Conservation (phyloP, 805 yeast genomes). For the Cyberlindnera japonica region DNA sequence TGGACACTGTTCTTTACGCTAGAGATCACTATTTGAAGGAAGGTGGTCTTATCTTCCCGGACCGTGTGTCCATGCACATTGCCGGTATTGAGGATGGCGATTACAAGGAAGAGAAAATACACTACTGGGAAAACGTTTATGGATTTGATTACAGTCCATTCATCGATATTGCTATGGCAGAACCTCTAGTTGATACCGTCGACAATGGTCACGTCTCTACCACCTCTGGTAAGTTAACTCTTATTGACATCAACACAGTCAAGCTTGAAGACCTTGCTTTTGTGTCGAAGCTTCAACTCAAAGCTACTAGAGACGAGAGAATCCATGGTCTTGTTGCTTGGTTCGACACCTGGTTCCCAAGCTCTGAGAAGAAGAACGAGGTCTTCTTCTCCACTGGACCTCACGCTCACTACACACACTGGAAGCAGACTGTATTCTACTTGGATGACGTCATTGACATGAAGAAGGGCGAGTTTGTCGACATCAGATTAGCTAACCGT, state of each 20-base stretch:
- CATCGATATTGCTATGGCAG: constrained; percentile 78
- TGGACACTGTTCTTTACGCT: constrained; percentile 92
- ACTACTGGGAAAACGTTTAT: constrained; percentile 94
- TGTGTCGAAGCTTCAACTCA: constrained; percentile 61
- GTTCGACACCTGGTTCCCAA: constrained; percentile 92
- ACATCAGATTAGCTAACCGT: constrained; percentile 66
- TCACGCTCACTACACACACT: constrained; percentile 89
- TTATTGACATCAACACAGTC: constrained; percentile 87
- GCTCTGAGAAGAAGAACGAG: constrained; percentile 43
- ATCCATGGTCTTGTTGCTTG: constrained; percentile 90
- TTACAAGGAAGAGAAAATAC: constrained; percentile 86
- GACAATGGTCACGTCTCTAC: constrained; percentile 74
- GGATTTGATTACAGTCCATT: constrained; percentile 96
- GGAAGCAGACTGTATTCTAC: constrained; percentile 98
- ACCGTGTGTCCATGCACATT: constrained; percentile 81
- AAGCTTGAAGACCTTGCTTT: constrained; percentile 79
- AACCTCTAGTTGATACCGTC: constrained; percentile 96
- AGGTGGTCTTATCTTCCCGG: constrained; percentile 93
- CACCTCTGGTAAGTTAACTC: constrained; percentile 65
- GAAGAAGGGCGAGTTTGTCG: constrained; percentile 70
- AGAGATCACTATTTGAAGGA: constrained; percentile 76
- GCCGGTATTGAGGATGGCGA: constrained; percentile 93
- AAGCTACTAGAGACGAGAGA: constrained; percentile 72
- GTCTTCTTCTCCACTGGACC: constrained; percentile 92
- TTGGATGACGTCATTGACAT: constrained; percentile 74